Percentiles rank a stretch among this genome's conserved stretches.
phyloP scores from a whole-genome alignment of 768 basidiomycete genomes.

The Trametes maxima region DNA sequence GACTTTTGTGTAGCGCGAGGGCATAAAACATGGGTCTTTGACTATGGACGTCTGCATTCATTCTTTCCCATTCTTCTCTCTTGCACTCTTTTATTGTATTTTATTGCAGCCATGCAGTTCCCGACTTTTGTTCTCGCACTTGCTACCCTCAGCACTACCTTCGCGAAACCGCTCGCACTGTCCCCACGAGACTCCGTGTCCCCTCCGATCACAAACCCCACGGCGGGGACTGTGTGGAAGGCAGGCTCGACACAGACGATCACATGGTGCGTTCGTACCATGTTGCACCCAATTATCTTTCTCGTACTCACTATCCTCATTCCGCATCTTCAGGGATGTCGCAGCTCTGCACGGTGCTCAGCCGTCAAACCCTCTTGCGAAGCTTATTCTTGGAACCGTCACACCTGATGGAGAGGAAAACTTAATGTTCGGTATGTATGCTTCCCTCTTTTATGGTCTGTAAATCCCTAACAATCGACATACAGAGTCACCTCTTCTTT shows the following conservation, averaged over 20 bases:
- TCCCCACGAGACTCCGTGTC: constrained; percentile 24
- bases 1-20: not conserved
- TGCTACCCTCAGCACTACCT: not conserved
- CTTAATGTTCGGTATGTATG: constrained; percentile 46
- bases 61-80: not conserved
- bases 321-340: constrained; percentile 20
- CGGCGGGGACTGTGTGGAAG: constrained; percentile 38
- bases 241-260: constrained; percentile 41
- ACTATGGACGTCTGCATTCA: not conserved
- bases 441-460: not conserved
- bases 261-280: constrained; percentile 39
- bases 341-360: constrained; percentile 36
- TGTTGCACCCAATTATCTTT: too few species aligned
- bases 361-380: constrained; percentile 37
- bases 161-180: constrained; percentile 9
- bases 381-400: constrained; percentile 47
- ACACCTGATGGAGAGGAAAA: constrained; percentile 44
- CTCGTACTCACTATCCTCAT: not conserved
- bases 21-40: not conserved
- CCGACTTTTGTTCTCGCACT: not conserved
- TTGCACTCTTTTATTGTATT: not conserved
- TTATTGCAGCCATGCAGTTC: not conserved
- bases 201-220: constrained; percentile 47
- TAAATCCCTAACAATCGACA: not conserved
- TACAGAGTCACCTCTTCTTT: not conserved